Base-by-base conservation (phyloP, 345 rosid species). In the Syzygium grande region DNA sequence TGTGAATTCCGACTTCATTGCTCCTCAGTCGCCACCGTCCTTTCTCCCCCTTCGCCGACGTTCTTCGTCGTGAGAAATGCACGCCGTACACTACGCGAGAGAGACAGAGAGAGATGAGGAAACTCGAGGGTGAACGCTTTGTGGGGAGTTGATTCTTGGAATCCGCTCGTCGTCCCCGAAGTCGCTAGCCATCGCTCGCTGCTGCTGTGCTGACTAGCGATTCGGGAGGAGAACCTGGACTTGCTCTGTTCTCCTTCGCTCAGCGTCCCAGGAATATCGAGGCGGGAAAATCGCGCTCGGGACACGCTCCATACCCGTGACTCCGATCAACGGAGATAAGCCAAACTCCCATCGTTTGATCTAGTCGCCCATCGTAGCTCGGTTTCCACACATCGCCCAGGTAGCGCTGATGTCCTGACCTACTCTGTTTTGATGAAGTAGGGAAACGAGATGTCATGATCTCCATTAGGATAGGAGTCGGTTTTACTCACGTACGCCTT, bases 31-130 rank as follows among this genome's bases (percentile, higher is more conserved):
- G 73, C 73, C 19, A 61, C 4, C 73, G 0, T 13, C 73, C 73
- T 61, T 61, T 12, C 34, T n/a, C 17, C 34, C 34, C 34, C 53
- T n/a, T 0, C 4, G 73, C n/a, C 9, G 9, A 61, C 73, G 34
- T 61, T 61, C 4, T n/a, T 12, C n/a, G n/a, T 2, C 73, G 9
- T 0, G 1, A n/a, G 34, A 61, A 61, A 0, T 6, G 0, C 9
- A 61, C 73, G 73, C 30, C 4, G n/a, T 2, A 27, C 30, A 59
- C 29, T 3, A 59, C 30, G 0, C 61, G 0, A 3, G n/a, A 56
- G n/a, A 56, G 61, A 56, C 12, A 23, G 68, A 61, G 17, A 59
- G 65, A 58, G 58, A 55, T 0, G n/a, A 23, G 14, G 0, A 27
- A 12, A 59, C 68, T 61, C 68, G 17, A 61, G 68, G 2, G 30